Evolutionary conservation across 2,329 filamentous ascomycete species (phyloP), one percentile per base, ranked within the genome.

Genomic region (Clonostachys solani): DNA sequence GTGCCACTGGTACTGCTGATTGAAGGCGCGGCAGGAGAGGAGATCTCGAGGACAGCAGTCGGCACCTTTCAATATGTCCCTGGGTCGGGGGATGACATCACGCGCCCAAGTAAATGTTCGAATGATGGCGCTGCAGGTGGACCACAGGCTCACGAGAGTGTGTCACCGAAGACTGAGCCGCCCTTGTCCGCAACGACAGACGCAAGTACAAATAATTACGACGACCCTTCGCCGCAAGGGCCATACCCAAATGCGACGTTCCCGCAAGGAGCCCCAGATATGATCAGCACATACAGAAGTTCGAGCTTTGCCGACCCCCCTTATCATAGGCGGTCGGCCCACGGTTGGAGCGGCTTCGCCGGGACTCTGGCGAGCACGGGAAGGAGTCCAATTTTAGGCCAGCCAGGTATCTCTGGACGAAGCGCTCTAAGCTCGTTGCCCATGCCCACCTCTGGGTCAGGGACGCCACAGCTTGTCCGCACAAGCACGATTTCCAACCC

Each of bases 1-100:
- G 78, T 82, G 65, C 77, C 78, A 36, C 59, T 82, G 63, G 74
- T 74, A 61, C 64, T 83, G 46, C 57, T 78, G 41, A 68, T 81
- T 16, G 77, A 82, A 49, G 73, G 67, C 12, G 59, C 69, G n/a
- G 67, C 69, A 33, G 77, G 77, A 34, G 72, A 80, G 45, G 73
- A 78, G 60, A 65, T 81, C 54, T 74, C 74, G 54, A 70, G 75
- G 64, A 72, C 54, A 59, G 71, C 53, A 57, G 72, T 63, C 58
- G 73, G 62, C 62, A 62, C 58, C 41, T 69, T 82, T 60, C 66
- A 77, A 61, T 70, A 75, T 68, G 63, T 75, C 71, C 55, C 73
- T 77, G 52, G 73, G 73, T 73, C 62, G 73, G 71, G 57, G 51
- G 66, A 68, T 56, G 66, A 66, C 51, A 66, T 69, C 59, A 68